Percentiles rank a stretch among this genome's conserved stretches.
Conservation (phyloP, 805 yeast species). For the Crinitomyces ghanaensis region DNA sequence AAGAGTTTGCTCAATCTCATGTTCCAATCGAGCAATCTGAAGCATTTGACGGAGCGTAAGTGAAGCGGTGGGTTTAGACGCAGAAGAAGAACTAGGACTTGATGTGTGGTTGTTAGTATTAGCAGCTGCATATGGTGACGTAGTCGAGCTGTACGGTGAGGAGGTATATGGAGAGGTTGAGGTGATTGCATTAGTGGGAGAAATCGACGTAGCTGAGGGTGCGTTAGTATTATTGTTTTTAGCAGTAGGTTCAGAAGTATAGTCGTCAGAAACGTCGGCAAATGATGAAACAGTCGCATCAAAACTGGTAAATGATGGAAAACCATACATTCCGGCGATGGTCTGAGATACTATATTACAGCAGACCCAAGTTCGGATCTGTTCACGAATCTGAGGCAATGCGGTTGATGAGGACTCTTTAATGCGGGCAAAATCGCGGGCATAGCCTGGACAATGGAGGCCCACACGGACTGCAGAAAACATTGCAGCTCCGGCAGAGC, state of each 20-base stretch:
- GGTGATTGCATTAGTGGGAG: too few relatives aligned
- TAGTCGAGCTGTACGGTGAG: too few relatives aligned
- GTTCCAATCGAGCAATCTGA: slow-evolving; percentile 75
- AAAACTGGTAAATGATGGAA: slow-evolving; percentile 83
- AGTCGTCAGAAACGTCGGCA: too few relatives aligned
- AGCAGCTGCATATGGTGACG: too few relatives aligned
- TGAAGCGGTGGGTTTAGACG: too few relatives aligned
- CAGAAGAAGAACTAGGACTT: too few relatives aligned
- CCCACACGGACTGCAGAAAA: slow-evolving; percentile 91
- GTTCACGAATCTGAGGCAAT: slow-evolving; percentile 51
- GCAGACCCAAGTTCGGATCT: slow-evolving; percentile 82
- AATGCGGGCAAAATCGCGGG: slow-evolving; percentile 37
- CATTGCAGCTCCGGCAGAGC: slow-evolving; percentile 84
- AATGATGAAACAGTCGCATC: slow-evolving; percentile 55
- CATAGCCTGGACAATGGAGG: slow-evolving; percentile 66
- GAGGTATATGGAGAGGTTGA: too few relatives aligned
- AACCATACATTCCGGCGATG: slow-evolving; percentile 87
- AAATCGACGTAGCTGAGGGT: slow-evolving; percentile 34
- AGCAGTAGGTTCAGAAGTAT: too few relatives aligned
- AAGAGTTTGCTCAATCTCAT: slow-evolving; percentile 68
- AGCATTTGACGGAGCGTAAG: slow-evolving; percentile 70
- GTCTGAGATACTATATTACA: slow-evolving; percentile 85
- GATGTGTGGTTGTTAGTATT: too few relatives aligned
- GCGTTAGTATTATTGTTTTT: slow-evolving; percentile 43
- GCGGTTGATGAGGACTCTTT: slow-evolving; percentile 29